phyloP scores from a whole-genome alignment of 495 filamentous ascomycete genomes.

The Aspergillus kassunensis region DNA sequence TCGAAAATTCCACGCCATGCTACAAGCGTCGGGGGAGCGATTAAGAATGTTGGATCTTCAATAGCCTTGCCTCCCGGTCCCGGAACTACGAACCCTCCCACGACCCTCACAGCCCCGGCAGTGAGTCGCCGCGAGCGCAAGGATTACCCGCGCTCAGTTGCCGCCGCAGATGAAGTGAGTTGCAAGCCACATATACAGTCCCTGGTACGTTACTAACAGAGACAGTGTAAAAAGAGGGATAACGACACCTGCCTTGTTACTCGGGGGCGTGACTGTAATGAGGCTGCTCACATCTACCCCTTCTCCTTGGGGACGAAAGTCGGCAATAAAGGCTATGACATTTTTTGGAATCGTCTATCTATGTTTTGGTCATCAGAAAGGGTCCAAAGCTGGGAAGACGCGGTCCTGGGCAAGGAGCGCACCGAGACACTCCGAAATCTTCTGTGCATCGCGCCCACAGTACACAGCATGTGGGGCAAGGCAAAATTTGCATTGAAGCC shows the following conservation, averaged over 20 bases:
- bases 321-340: background rate
- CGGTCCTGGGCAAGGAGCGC: background rate
- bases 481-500: constrained; percentile 3
- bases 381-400: background rate
- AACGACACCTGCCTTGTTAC: background rate
- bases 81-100: background rate
- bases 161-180: background rate
- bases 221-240: background rate
- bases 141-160: background rate
- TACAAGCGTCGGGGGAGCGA: background rate
- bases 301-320: background rate
- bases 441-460: background rate
- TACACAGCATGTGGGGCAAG: background rate
- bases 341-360: background rate
- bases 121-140: background rate
- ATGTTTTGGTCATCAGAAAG: background rate
- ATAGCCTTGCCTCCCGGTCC: background rate
- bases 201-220: background rate
- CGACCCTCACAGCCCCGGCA: background rate
- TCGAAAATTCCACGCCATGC: background rate
- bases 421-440: constrained; percentile 4
- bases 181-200: background rate
- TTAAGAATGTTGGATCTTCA: background rate
- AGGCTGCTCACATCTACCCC: background rate
- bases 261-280: background rate